Evolutionary conservation across 2,329 filamentous ascomycete genomes (phyloP).

Genomic region (Sporothrix inflata): DNA sequence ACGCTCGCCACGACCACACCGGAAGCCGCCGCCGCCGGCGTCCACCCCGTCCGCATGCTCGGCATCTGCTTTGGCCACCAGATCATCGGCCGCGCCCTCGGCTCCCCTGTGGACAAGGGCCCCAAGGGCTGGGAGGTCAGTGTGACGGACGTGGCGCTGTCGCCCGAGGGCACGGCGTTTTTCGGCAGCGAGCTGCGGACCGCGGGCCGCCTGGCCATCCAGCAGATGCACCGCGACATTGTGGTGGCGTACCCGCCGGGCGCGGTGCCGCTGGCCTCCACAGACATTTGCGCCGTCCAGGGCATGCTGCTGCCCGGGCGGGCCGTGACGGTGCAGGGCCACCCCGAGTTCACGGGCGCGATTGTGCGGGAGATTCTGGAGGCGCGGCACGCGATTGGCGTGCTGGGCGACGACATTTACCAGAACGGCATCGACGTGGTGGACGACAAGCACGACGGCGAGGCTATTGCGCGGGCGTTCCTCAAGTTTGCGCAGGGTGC

Average conservation of each 20-base stretch:
- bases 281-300: conserved; percentile 72
- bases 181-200: conserved; percentile 56
- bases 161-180: conserved; percentile 68
- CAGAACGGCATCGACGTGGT: conserved; percentile 70
- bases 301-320: conserved; percentile 71
- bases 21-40: conserved; percentile 43
- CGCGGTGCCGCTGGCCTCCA: conserved; percentile 66
- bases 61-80: conserved; percentile 90
- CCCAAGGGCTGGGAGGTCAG: conserved; percentile 79
- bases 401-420: conserved; percentile 72
- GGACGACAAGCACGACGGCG: conserved; percentile 72
- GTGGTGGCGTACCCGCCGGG: conserved; percentile 66
- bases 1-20: conserved; percentile 43
- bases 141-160: conserved; percentile 70
- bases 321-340: conserved; percentile 79
- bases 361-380: conserved; percentile 72
- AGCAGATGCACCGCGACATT: conserved; percentile 86
- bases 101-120: conserved; percentile 66
- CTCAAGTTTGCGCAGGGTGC: conserved; percentile 72
- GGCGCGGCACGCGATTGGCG: conserved; percentile 64
- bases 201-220: conserved; percentile 58
- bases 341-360: conserved; percentile 77
- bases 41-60: conserved; percentile 68
- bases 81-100: conserved; percentile 75
- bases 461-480: conserved; percentile 74